These are phyloP conservation scores for Nymphaea thermarum DNA, from an alignment of 164 flowering plant species.

Conservation along the genomic window DNA sequence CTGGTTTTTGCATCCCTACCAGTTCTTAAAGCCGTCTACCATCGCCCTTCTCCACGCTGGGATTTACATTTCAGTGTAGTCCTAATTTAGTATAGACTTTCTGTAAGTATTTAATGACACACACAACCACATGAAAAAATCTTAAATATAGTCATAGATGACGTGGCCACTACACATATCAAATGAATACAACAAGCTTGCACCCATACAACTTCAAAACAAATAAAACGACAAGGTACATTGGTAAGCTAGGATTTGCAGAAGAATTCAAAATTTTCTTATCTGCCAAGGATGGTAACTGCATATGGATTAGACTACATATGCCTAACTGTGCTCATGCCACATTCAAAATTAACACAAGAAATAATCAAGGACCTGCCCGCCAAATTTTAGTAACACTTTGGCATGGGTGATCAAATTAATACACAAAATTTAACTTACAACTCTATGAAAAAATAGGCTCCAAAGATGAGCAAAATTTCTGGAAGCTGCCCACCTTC, in stretches of 20 bases:
- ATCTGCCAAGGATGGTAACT: not conserved
- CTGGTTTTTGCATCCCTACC: too few species aligned
- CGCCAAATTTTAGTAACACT: not conserved
- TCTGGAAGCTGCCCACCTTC: slow-evolving; percentile 89
- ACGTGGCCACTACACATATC: too few species aligned
- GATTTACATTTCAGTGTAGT: too few species aligned
- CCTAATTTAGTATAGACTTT: too few species aligned
- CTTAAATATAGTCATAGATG: too few species aligned
- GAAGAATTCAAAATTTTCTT: not conserved
- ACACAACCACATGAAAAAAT: too few species aligned
- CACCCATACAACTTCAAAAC: too few species aligned
- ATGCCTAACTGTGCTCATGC: not conserved
- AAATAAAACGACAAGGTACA: too few species aligned
- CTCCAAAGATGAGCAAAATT: slow-evolving; percentile 95
- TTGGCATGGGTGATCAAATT: not conserved
- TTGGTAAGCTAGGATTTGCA: not conserved
- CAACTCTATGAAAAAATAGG: slow-evolving; percentile 97
- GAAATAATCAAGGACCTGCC: not conserved
- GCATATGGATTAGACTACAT: not conserved
- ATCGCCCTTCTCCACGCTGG: too few species aligned
- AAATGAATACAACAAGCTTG: too few species aligned
- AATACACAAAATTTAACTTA: slow-evolving; percentile 30
- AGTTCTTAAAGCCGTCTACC: too few species aligned
- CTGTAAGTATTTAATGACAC: too few species aligned
- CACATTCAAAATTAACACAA: not conserved